Percentiles rank a stretch among this genome's conserved stretches.
phyloP scores from a whole-genome alignment of 2,329 filamentous ascomycete genomes.

The Colletotrichum sp. region DNA sequence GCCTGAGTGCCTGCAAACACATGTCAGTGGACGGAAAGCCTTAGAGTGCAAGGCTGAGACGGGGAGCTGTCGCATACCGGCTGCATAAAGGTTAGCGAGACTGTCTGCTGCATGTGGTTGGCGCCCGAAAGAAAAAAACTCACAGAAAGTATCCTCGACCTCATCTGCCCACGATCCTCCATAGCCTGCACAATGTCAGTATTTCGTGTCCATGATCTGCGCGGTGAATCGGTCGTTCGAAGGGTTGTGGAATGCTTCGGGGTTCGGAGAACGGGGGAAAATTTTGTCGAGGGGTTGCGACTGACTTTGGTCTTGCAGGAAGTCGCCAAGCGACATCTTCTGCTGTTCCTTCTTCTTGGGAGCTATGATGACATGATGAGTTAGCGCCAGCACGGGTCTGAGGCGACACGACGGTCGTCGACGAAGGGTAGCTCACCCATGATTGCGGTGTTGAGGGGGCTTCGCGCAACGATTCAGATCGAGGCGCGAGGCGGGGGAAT shows the following conservation, averaged over 20 bases:
- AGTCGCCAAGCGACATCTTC: constrained; percentile 98
- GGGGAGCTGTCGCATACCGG: constrained; percentile 36
- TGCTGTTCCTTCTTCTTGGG: constrained; percentile 92
- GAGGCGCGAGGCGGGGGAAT: constrained; percentile 36
- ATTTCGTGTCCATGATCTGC: neutral
- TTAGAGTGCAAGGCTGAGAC: neutral
- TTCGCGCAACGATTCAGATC: constrained; percentile 48
- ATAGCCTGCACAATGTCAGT: constrained; percentile 44
- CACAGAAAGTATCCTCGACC: constrained; percentile 89
- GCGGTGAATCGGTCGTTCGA: neutral
- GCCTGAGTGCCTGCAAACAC: constrained; percentile 57
- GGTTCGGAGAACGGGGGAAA: neutral
- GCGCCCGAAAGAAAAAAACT: constrained; percentile 37
- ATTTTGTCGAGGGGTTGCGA: constrained; percentile 31
- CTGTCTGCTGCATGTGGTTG: neutral
- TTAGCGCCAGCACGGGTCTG: constrained; percentile 11
- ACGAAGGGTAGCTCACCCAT: constrained; percentile 55
- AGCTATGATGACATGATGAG: constrained; percentile 57
- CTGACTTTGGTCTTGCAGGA: constrained; percentile 91
- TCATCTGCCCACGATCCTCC: constrained; percentile 97
- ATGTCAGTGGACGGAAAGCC: neutral
- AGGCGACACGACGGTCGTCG: neutral
- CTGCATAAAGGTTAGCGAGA: constrained; percentile 34
- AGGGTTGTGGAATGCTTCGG: constrained; percentile 30
- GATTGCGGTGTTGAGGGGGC: constrained; percentile 58